phyloP scores from a whole-genome alignment of 495 filamentous ascomycete genomes.

The Penicillium pulvis region DNA sequence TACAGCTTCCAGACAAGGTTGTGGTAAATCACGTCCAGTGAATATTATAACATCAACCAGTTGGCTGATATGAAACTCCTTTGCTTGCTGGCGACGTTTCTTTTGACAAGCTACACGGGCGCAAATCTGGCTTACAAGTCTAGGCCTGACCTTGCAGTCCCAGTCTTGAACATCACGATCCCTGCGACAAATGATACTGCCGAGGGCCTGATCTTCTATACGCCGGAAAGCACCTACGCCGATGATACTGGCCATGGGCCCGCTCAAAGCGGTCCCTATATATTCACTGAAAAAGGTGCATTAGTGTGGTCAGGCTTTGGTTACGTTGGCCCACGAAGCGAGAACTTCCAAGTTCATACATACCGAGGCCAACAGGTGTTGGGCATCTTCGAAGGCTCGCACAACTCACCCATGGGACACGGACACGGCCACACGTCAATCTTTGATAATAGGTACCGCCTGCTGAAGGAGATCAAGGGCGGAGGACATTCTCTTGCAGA shows the following conservation, averaged over 20 bases:
- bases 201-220: slow-evolving; percentile 49
- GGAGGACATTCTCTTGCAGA: slow-evolving; percentile 46
- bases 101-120: slow-evolving; percentile 9
- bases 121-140: slow-evolving; percentile 35
- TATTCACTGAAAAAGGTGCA: slow-evolving; percentile 49
- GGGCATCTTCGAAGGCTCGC: slow-evolving; percentile 50
- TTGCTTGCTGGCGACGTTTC: neutral
- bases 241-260: slow-evolving; percentile 47
- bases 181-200: slow-evolving; percentile 41
- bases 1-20: too few species aligned
- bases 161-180: slow-evolving; percentile 54
- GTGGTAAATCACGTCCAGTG: too few species aligned
- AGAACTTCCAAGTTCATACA: slow-evolving; percentile 35
- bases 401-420: slow-evolving; percentile 50
- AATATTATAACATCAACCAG: too few species aligned
- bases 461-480: slow-evolving; percentile 40
- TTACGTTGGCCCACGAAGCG: slow-evolving; percentile 46
- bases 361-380: slow-evolving; percentile 47
- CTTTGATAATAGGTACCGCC: slow-evolving; percentile 48
- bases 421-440: slow-evolving; percentile 46
- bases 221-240: slow-evolving; percentile 47
- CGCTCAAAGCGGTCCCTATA: slow-evolving; percentile 50
- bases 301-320: slow-evolving; percentile 52
- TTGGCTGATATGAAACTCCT: neutral
- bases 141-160: slow-evolving; percentile 47